Conservation (phyloP, 257 asterid genomes). For the Solanum rostratum region DNA sequence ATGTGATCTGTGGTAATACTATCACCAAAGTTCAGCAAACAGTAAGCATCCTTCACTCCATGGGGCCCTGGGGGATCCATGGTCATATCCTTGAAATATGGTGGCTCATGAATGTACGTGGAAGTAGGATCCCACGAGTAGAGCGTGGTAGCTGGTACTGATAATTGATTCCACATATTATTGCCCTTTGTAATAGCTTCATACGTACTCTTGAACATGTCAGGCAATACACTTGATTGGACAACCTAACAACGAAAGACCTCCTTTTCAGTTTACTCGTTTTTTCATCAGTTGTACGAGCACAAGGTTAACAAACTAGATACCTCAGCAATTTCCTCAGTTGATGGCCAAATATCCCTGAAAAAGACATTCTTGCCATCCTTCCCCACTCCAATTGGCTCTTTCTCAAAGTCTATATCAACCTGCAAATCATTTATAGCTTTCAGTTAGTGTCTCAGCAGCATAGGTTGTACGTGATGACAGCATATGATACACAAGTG, state of each 20-base stretch:
- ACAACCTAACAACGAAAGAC: slow-evolving; percentile 40
- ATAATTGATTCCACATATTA: slow-evolving; percentile 79
- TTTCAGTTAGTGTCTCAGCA: not conserved
- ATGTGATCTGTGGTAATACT: slow-evolving; percentile 94
- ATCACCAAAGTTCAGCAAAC: slow-evolving; percentile 86
- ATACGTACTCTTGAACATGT: slow-evolving; percentile 88
- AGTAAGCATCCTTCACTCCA: slow-evolving; percentile 83
- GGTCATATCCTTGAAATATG: slow-evolving; percentile 82
- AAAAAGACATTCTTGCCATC: slow-evolving; percentile 75
- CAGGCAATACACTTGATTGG: slow-evolving; percentile 82
- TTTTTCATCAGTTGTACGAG: not conserved
- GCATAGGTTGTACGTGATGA: not conserved
- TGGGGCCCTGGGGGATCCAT: slow-evolving; percentile 88
- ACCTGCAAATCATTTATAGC: slow-evolving; percentile 34
- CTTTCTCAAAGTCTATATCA: slow-evolving; percentile 85
- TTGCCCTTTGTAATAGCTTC: slow-evolving; percentile 80
- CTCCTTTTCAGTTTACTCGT: not conserved
- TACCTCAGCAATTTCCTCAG: slow-evolving; percentile 87
- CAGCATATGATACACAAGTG: not conserved
- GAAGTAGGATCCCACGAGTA: slow-evolving; percentile 84
- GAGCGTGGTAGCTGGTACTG: slow-evolving; percentile 49
- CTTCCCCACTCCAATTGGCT: slow-evolving; percentile 87
- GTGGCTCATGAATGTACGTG: slow-evolving; percentile 94
- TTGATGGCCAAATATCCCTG: slow-evolving; percentile 89
- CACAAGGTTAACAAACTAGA: not conserved